Percentiles rank a stretch among this genome's conserved stretches.
These are phyloP conservation scores for Leccinum boreale DNA, from an alignment of 768 basidiomycete genomes.

Conservation along the genomic window DNA sequence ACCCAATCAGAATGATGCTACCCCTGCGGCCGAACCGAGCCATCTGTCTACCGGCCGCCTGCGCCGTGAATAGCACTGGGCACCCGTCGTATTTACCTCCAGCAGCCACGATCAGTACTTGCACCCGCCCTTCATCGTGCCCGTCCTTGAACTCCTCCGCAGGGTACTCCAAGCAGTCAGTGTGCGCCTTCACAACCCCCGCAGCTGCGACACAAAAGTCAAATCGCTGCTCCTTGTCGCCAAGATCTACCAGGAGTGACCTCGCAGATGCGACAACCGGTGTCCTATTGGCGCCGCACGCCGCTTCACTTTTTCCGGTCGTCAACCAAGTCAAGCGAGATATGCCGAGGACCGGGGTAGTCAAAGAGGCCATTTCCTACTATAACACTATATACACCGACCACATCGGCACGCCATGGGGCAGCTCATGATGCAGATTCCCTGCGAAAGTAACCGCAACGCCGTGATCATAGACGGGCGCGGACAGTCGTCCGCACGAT, in stretches of 20 bases:
- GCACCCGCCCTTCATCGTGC: not conserved
- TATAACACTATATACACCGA: too few species aligned
- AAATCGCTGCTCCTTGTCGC: conserved; percentile 63
- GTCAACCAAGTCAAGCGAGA: too few species aligned
- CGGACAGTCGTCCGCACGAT: too few species aligned
- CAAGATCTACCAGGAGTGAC: conserved; percentile 30
- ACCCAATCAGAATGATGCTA: conserved; percentile 57
- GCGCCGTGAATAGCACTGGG: conserved; percentile 52
- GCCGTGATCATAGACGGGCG: too few species aligned
- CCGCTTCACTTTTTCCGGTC: too few species aligned
- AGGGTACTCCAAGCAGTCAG: conserved; percentile 63
- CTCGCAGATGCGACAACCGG: too few species aligned
- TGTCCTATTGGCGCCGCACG: too few species aligned
- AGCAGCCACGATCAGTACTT: conserved; percentile 21
- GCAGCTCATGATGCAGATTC: too few species aligned
- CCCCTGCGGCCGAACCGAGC: conserved; percentile 42
- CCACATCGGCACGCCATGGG: too few species aligned
- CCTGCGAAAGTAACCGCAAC: too few species aligned
- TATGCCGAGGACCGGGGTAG: too few species aligned
- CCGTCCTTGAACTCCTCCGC: conserved; percentile 58
- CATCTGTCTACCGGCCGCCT: conserved; percentile 60
- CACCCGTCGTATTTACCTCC: conserved; percentile 59
- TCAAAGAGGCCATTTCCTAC: too few species aligned
- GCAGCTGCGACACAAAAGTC: conserved; percentile 79
- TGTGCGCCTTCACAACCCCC: conserved; percentile 59